Evolutionary conservation across 2,329 filamentous ascomycete species (phyloP).

Genomic region (Fusarium sublunatum): DNA sequence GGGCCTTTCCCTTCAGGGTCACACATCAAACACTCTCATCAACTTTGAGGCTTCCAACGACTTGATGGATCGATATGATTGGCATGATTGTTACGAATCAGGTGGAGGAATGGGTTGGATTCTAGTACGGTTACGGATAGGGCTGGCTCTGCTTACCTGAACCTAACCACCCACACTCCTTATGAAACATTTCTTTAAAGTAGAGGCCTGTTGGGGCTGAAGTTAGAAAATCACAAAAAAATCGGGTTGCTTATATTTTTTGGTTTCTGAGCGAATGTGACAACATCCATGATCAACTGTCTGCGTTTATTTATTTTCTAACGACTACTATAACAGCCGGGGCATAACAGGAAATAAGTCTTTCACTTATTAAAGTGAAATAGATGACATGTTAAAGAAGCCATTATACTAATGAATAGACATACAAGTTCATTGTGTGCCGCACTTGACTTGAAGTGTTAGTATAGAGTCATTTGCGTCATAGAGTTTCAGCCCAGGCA

Average conservation of each 20-base stretch:
- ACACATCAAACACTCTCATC: background rate
- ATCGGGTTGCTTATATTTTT: background rate
- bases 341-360: too few relatives aligned
- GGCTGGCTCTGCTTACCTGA: background rate
- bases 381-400: too few relatives aligned
- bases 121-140: background rate
- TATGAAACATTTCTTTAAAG: background rate
- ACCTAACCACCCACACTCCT: background rate
- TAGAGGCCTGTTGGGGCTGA: background rate
- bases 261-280: too few relatives aligned
- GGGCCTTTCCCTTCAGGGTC: background rate
- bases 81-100: background rate
- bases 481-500: too few relatives aligned
- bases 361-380: too few relatives aligned
- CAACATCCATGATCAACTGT: too few relatives aligned
- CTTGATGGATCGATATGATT: background rate
- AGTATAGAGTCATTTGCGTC: too few relatives aligned
- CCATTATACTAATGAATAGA: too few relatives aligned
- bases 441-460: too few relatives aligned
- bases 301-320: too few relatives aligned
- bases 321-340: too few relatives aligned
- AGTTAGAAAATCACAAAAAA: background rate
- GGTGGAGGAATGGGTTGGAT: background rate
- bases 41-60: background rate
- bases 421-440: too few relatives aligned